phyloP scores from a whole-genome alignment of 2,329 filamentous ascomycete species.

The Aureobasidium subglaciale region DNA sequence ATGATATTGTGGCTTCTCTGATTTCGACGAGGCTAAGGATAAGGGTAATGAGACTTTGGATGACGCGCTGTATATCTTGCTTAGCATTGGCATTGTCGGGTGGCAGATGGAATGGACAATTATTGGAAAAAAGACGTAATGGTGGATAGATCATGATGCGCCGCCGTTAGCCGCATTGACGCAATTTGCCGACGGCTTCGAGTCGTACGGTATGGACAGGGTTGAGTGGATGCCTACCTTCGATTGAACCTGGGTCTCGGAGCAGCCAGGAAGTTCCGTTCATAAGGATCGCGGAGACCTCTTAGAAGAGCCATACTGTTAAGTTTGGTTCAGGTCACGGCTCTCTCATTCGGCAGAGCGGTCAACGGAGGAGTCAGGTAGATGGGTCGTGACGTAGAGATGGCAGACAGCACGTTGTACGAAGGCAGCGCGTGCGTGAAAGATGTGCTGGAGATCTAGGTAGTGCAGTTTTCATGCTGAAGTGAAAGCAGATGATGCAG shows the following conservation, averaged over 20 bases:
- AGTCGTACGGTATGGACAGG: background rate
- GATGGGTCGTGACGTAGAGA: background rate
- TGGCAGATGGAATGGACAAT: background rate
- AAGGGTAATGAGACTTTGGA: background rate
- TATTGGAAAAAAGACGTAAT: background rate
- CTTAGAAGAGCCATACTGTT: background rate
- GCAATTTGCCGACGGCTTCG: background rate
- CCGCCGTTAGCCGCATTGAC: slow-evolving; percentile 2
- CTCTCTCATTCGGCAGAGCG: background rate
- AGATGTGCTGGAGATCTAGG: too few relatives aligned
- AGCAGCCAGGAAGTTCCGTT: slow-evolving; percentile 2
- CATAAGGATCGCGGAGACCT: slow-evolving; percentile 4
- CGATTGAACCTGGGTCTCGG: slow-evolving; percentile 4
- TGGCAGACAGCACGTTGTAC: background rate
- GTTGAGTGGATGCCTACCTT: background rate
- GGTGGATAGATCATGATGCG: background rate
- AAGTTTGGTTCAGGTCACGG: background rate
- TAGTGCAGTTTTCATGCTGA: background rate
- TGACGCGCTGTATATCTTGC: slow-evolving; percentile 10
- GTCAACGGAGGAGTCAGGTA: too few relatives aligned
- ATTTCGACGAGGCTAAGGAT: background rate
- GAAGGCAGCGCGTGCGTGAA: too few relatives aligned
- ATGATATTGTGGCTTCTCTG: slow-evolving; percentile 6
- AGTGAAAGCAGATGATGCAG: background rate
- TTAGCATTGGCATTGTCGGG: slow-evolving; percentile 3